Percentiles rank a stretch among this genome's conserved stretches.
Conservation (phyloP, 1,284 basidiomycete genomes). For the Leccinum angustisporum region DNA sequence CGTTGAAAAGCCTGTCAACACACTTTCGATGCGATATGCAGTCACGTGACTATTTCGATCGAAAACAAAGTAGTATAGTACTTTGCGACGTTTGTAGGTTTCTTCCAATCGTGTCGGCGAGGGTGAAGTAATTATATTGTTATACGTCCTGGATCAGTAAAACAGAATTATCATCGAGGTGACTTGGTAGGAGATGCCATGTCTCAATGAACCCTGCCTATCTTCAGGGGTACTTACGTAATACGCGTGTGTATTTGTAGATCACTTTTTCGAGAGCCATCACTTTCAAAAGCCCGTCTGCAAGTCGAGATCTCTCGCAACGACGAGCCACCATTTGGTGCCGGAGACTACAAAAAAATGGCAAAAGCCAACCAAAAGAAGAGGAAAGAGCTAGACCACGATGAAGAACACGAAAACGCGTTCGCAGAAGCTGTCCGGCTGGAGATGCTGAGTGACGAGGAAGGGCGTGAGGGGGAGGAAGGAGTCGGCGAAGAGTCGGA, state of each 20-base stretch:
- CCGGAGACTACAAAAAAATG: constrained; percentile 38
- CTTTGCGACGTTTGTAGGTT: neutral
- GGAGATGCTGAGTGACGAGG: constrained; percentile 74
- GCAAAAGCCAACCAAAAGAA: constrained; percentile 38
- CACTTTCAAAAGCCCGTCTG: neutral
- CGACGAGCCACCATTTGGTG: neutral
- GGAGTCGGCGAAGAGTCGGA: constrained; percentile 42
- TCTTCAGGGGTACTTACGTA: constrained; percentile 20
- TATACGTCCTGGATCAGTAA: no score
- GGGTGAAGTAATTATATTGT: no score
- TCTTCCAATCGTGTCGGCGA: no score
- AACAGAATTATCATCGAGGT: no score
- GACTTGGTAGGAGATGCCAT: no score
- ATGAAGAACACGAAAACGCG: constrained; percentile 33
- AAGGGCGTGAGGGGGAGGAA: constrained; percentile 46
- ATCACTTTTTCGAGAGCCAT: constrained; percentile 10
- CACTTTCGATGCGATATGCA: neutral
- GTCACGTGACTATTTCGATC: constrained; percentile 12
- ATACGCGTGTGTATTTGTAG: neutral
- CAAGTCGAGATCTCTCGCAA: neutral
- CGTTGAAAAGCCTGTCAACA: neutral
- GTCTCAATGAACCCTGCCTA: no score
- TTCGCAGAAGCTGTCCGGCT: constrained; percentile 47
- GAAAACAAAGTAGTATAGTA: neutral
- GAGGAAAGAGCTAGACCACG: constrained; percentile 48